Evolutionary conservation across 768 basidiomycete genomes (phyloP).

Genomic region (Mycena kentingensis): DNA sequence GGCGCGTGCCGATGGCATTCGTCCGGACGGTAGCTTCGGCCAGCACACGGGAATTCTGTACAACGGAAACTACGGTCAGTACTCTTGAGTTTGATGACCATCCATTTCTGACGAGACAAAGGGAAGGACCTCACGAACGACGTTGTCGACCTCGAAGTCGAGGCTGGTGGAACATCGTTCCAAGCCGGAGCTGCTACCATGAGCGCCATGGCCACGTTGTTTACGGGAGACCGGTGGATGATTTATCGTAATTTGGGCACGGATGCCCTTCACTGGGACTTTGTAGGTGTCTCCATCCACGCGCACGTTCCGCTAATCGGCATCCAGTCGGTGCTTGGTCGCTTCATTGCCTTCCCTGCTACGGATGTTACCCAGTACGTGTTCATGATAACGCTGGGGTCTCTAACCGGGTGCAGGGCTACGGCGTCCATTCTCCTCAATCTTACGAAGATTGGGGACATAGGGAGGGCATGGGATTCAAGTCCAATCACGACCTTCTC

Average conservation of each 20-base stretch:
- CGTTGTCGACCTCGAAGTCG: slow-evolving; percentile 61
- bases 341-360: slow-evolving; percentile 70
- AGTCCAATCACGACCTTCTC: slow-evolving; percentile 40
- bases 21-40: slow-evolving; percentile 53
- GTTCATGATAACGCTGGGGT: neutral
- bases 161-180: slow-evolving; percentile 61
- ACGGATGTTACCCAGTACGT: slow-evolving; percentile 42
- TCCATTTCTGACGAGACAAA: slow-evolving; percentile 54
- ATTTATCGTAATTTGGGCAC: slow-evolving; percentile 61
- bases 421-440: slow-evolving; percentile 60
- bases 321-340: slow-evolving; percentile 58
- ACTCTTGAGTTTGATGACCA: neutral
- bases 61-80: slow-evolving; percentile 31
- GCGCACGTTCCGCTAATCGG: slow-evolving; percentile 1
- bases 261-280: slow-evolving; percentile 67
- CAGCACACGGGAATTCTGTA: slow-evolving; percentile 68
- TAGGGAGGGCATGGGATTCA: slow-evolving; percentile 58
- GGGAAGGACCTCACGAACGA: slow-evolving; percentile 60
- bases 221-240: slow-evolving; percentile 71
- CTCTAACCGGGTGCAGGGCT: slow-evolving; percentile 40
- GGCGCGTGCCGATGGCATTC: slow-evolving; percentile 61
- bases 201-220: slow-evolving; percentile 53
- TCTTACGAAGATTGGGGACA: slow-evolving; percentile 48
- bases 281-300: slow-evolving; percentile 44
- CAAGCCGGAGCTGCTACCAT: slow-evolving; percentile 45